Percentiles rank a stretch among this genome's conserved stretches.
phyloP scores from a whole-genome alignment of 2,329 filamentous ascomycete species.

The Proliferodiscus dingleyae region DNA sequence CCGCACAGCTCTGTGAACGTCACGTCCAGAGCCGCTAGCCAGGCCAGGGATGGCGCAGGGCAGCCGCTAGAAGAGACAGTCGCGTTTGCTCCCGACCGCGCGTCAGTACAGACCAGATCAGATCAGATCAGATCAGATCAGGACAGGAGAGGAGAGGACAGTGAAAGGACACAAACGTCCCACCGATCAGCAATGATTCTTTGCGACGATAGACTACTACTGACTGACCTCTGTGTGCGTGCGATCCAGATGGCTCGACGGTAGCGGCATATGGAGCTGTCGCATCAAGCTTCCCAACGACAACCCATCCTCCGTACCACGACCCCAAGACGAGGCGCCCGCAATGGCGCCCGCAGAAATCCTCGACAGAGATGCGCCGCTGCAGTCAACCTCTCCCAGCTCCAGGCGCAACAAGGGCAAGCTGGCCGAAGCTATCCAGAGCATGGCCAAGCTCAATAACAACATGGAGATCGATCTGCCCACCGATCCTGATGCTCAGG shows the following conservation, averaged over 20 bases:
- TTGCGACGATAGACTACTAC: neutral
- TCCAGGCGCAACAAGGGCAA: slow-evolving; percentile 28
- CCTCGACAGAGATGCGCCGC: slow-evolving; percentile 20
- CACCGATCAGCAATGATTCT: too few relatives aligned
- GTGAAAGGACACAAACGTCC: too few relatives aligned
- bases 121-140: too few relatives aligned
- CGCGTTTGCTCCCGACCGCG: slow-evolving; percentile 5
- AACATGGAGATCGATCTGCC: slow-evolving; percentile 30
- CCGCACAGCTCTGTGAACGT: neutral
- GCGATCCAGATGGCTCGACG: slow-evolving; percentile 28
- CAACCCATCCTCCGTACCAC: neutral
- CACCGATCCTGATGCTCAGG: slow-evolving; percentile 61
- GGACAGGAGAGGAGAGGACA: too few relatives aligned
- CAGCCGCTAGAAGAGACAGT: slow-evolving; percentile 2
- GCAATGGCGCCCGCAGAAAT: slow-evolving; percentile 17
- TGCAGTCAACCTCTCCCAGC: slow-evolving; percentile 25
- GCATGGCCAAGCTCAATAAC: slow-evolving; percentile 27
- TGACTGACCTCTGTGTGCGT: neutral
- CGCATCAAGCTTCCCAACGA: slow-evolving; percentile 28
- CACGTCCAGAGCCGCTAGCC: neutral
- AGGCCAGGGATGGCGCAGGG: neutral
- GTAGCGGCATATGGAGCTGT: slow-evolving; percentile 29
- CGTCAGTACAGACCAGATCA: slow-evolving; percentile 3
- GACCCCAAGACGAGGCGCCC: too few relatives aligned
- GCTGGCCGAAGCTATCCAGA: slow-evolving; percentile 30